These are phyloP conservation scores for Chaetoceros tenuissimus DNA, from an alignment of 108 stramenopile species.

Conservation along the genomic window DNA sequence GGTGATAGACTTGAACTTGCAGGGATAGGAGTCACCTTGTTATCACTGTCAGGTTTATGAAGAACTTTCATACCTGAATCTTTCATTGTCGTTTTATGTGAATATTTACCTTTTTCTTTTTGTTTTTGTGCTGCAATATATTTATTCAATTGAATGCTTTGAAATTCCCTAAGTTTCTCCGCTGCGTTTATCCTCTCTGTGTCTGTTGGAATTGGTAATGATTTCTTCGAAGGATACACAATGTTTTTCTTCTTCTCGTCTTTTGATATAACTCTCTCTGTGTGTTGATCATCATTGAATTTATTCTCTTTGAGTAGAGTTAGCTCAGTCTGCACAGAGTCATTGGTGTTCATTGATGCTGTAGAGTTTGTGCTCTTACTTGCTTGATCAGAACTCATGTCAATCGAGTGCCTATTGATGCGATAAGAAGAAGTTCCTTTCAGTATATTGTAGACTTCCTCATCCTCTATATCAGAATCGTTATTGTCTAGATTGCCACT, in stretches of 20 bases:
- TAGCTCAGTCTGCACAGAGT: not conserved
- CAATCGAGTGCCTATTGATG: too few species aligned
- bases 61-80: not conserved
- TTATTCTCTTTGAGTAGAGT: not conserved
- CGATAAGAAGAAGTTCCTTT: too few species aligned
- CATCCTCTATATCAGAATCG: too few species aligned
- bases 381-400: not conserved
- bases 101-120: not conserved
- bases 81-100: not conserved
- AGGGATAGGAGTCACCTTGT: not conserved
- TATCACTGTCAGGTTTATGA: not conserved
- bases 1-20: not conserved
- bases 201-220: constrained; percentile 24
- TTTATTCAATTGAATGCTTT: constrained; percentile 17
- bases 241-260: not conserved
- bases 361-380: not conserved
- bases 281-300: not conserved
- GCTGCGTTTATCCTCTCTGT: constrained; percentile 33
- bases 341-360: not conserved
- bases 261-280: too few species aligned
- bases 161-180: constrained; percentile 29
- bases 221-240: not conserved
- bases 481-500: too few species aligned
- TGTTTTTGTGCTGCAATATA: not conserved
- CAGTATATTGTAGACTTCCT: too few species aligned